Percentiles rank a stretch among this genome's conserved stretches.
phyloP scores from a whole-genome alignment of 768 basidiomycete species.

The Hericium rajendrae region DNA sequence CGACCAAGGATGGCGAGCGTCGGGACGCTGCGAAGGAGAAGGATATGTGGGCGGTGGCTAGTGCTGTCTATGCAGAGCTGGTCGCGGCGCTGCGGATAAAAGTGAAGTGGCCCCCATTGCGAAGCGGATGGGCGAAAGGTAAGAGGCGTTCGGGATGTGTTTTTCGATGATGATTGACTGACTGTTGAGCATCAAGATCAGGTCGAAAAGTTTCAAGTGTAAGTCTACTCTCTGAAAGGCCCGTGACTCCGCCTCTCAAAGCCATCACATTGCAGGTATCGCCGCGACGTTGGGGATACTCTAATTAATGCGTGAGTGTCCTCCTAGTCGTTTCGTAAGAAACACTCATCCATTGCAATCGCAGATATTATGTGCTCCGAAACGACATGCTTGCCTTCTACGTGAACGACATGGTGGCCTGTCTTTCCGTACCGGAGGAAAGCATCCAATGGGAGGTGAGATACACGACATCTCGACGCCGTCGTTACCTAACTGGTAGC shows the following conservation, averaged over 20 bases:
- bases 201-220: slow-evolving; percentile 73
- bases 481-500: not conserved
- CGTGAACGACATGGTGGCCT: slow-evolving; percentile 49
- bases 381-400: slow-evolving; percentile 73
- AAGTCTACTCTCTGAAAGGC: slow-evolving; percentile 19
- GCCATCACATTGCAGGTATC: slow-evolving; percentile 40
- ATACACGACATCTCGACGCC: not conserved
- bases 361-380: slow-evolving; percentile 77
- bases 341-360: slow-evolving; percentile 6
- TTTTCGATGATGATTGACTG: not conserved
- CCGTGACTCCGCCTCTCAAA: not conserved
- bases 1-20: slow-evolving; percentile 25
- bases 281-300: slow-evolving; percentile 80
- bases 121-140: slow-evolving; percentile 62
- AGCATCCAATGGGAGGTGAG: slow-evolving; percentile 67
- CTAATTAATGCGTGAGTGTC: slow-evolving; percentile 73
- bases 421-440: slow-evolving; percentile 35
- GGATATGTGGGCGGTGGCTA: slow-evolving; percentile 46
- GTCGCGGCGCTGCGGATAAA: slow-evolving; percentile 65
- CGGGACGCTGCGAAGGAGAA: slow-evolving; percentile 20
- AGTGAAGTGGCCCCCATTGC: slow-evolving; percentile 55
- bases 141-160: slow-evolving; percentile 12
- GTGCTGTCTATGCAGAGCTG: slow-evolving; percentile 71
- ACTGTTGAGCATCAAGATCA: slow-evolving; percentile 43
- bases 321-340: not conserved